Base-by-base conservation (phyloP, 2,329 filamentous ascomycete species). In the Cladosporium sphaerospermum region DNA sequence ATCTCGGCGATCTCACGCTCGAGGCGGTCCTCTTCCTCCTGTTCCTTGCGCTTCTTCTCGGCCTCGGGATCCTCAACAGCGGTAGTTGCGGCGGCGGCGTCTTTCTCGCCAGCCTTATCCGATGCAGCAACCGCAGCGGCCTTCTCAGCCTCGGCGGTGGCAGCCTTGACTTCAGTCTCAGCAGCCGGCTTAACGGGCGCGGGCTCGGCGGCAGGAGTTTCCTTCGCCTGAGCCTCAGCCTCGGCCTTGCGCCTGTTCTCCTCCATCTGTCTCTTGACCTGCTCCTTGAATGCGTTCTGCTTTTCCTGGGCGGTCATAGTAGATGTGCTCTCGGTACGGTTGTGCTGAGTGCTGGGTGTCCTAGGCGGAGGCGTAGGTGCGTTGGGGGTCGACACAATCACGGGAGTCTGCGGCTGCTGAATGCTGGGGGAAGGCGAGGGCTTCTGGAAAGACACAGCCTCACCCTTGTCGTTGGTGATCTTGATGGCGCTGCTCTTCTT, bases 381-480 rank as follows among this genome's bases (percentile, higher is more conserved):
- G 3, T 85, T 82, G 0, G 86, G 84, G 3, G 89, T 87, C 8
- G 88, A 83, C 48, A 89, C 81, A 18, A 88, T 82, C 16, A 81
- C 82, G 40, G 83, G 75, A 36, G 81, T 79, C 54, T 80, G 77
- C 28, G 78, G 76, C 53, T 77, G 79, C 14, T 78, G 76, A 13
- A 79, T 78, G 72, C 65, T 75, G 0, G 80, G 76, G 3, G 78
- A 77, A 5, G 82, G 79, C 2, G 82, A 81, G 55, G 70, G 71
- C 56, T 72, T 74, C 41, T 81, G 67, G 75, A 88, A 74, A 77
- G 80, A 77, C 61, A 96, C 75, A 31, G 83, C 81, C 66, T 93
- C 89, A 57, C 89, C 91, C 53, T 85, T 80, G 31, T 85, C 80
- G 64, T 89, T 88, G 77, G 89, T 95, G 76, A 96, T 96, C 45